Conservation (phyloP, 2,329 filamentous ascomycete species). For the Neophaeococcomyces aloes region DNA sequence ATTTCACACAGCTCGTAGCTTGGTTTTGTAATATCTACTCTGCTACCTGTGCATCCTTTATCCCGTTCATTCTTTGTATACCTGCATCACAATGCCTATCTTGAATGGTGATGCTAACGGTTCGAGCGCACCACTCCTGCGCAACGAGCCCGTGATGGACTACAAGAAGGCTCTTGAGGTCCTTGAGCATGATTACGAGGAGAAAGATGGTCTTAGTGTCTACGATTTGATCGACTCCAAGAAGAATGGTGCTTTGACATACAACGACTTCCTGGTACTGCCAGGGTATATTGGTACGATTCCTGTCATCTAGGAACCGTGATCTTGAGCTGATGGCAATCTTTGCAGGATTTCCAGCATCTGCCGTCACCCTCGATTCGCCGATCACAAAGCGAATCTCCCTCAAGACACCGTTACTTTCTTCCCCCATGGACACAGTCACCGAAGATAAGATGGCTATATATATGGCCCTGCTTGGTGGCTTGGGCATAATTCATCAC, state of each 20-base stretch:
- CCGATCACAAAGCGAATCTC: slow-evolving; percentile 91
- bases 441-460: slow-evolving; percentile 99
- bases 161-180: slow-evolving; percentile 65
- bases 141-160: slow-evolving; percentile 53
- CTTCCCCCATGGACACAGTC: slow-evolving; percentile 98
- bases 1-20: slow-evolving; percentile 16
- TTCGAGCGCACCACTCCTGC: slow-evolving; percentile 37
- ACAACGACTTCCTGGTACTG: slow-evolving; percentile 96
- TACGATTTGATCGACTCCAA: slow-evolving; percentile 81
- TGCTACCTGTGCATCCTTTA: slow-evolving; percentile 24
- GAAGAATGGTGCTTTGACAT: slow-evolving; percentile 86
- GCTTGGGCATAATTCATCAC: slow-evolving; percentile 83
- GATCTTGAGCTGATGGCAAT: slow-evolving; percentile 1
- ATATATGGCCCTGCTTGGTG: slow-evolving; percentile 55
- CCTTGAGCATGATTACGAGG: slow-evolving; percentile 64
- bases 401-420: slow-evolving; percentile 92
- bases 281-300: slow-evolving; percentile 81
- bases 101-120: slow-evolving; percentile 53
- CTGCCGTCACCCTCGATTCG: slow-evolving; percentile 76
- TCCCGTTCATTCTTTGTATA: slow-evolving; percentile 19
- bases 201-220: slow-evolving; percentile 76
- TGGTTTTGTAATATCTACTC: slow-evolving; percentile 21
- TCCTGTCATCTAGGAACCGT: background rate
- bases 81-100: slow-evolving; percentile 54
- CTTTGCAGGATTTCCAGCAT: slow-evolving; percentile 68